Evolutionary conservation across 2,329 filamentous ascomycete species (phyloP).

Genomic region (Colletotrichum limetticola): DNA sequence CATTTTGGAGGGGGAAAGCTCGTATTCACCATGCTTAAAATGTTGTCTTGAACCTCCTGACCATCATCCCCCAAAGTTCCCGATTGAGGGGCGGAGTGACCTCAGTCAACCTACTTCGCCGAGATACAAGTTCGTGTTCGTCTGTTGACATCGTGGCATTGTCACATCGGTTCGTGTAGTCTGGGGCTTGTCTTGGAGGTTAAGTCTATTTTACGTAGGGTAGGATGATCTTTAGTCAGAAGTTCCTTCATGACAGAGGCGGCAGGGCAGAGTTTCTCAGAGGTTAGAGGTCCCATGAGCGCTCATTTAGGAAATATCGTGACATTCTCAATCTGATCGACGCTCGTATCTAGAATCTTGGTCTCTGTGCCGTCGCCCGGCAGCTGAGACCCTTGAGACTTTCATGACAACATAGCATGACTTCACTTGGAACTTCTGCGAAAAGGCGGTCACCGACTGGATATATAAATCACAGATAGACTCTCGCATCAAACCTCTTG

Average conservation of each 20-base stretch:
- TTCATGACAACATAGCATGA: neutral
- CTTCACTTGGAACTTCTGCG: neutral
- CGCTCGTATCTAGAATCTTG: slow-evolving; percentile 10
- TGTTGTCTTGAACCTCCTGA: slow-evolving; percentile 5
- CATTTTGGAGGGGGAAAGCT: neutral
- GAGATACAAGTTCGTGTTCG: slow-evolving; percentile 7
- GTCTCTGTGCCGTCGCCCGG: neutral
- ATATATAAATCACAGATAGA: neutral
- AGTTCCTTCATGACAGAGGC: too few relatives aligned
- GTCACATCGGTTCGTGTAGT: slow-evolving; percentile 2
- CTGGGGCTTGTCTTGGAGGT: too few relatives aligned
- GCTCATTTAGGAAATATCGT: slow-evolving; percentile 3
- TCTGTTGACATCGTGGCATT: neutral
- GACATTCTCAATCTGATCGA: slow-evolving; percentile 1
- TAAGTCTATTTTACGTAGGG: neutral
- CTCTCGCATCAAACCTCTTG: neutral
- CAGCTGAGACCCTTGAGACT: neutral
- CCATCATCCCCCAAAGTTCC: neutral
- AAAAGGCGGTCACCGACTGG: neutral
- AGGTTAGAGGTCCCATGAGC: neutral
- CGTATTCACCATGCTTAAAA: slow-evolving; percentile 13
- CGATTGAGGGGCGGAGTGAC: neutral
- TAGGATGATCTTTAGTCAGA: neutral
- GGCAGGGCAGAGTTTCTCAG: too few relatives aligned
- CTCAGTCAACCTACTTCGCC: neutral